phyloP scores from a whole-genome alignment of 352 stramenopile genomes.

The Globisporangium viniferum region DNA sequence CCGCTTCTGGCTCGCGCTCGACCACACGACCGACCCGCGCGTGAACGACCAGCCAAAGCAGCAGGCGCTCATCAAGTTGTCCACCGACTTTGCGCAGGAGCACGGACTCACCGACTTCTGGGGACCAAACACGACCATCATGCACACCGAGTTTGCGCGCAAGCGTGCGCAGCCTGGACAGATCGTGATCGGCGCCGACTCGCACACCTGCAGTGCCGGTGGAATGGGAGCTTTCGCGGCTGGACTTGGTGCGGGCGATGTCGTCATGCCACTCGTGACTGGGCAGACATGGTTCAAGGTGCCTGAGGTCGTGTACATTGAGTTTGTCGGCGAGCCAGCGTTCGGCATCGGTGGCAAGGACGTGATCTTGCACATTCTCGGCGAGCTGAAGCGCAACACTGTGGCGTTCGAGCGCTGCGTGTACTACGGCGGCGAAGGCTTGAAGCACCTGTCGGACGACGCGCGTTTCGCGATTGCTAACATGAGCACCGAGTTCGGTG shows the following conservation, averaged over 20 bases:
- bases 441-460: conserved; percentile 69
- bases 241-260: conserved; percentile 67
- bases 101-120: conserved; percentile 76
- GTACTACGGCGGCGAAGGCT: conserved; percentile 66
- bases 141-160: conserved; percentile 82
- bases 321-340: conserved; percentile 62
- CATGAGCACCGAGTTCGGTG: conserved; percentile 83
- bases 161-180: conserved; percentile 79
- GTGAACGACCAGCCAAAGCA: conserved; percentile 80
- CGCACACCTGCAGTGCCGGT: conserved; percentile 71
- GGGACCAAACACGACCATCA: conserved; percentile 82
- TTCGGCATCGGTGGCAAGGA: conserved; percentile 82
- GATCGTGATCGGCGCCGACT: conserved; percentile 82
- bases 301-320: conserved; percentile 72
- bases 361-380: conserved; percentile 77
- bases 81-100: conserved; percentile 70
- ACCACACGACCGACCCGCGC: conserved; percentile 79
- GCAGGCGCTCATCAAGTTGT: conserved; percentile 76
- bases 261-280: conserved; percentile 82
- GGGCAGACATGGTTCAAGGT: conserved; percentile 86
- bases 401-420: conserved; percentile 79
- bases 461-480: conserved; percentile 80
- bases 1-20: conserved; percentile 81
- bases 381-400: conserved; percentile 79
- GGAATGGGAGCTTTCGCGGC: conserved; percentile 77